Evolutionary conservation across 345 rosid species (phyloP).

Genomic region (Euphorbia lathyris): DNA sequence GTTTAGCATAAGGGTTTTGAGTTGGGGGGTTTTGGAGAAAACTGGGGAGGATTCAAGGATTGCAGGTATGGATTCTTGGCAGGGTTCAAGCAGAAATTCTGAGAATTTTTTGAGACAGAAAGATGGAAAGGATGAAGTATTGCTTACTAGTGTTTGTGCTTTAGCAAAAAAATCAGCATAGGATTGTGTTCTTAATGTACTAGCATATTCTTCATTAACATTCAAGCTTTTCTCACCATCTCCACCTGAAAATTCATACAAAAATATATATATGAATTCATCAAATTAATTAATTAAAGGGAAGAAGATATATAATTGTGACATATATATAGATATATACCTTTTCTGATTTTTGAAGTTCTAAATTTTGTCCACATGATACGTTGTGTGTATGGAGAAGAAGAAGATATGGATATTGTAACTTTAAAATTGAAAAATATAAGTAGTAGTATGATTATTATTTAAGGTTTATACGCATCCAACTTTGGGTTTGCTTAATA

Average conservation of each 20-base stretch:
- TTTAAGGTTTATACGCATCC: background rate
- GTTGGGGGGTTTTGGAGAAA: conserved; percentile 30
- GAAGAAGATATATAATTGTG: background rate
- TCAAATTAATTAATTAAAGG: background rate
- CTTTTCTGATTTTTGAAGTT: conserved; percentile 27
- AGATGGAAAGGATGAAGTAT: conserved; percentile 22
- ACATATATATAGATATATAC: conserved; percentile 25
- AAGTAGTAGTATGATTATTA: background rate
- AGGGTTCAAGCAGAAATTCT: conserved; percentile 39
- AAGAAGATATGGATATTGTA: conserved; percentile 1
- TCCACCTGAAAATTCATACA: conserved; percentile 22
- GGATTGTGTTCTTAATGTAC: conserved; percentile 46
- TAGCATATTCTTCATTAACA: conserved; percentile 38
- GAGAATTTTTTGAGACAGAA: conserved; percentile 18
- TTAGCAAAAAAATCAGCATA: conserved; percentile 35
- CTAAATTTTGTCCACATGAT: conserved; percentile 35
- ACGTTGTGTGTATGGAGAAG: background rate
- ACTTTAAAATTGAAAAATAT: background rate
- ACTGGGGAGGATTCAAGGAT: conserved; percentile 30
- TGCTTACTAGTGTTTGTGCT: conserved; percentile 32
- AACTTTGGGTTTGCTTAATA: background rate
- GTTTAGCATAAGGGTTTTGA: conserved; percentile 28
- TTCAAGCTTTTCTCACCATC: conserved; percentile 30
- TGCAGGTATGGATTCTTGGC: conserved; percentile 31
- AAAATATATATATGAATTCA: background rate